Percentiles rank a stretch among this genome's conserved stretches.
Conservation (phyloP, 768 basidiomycete genomes). For the Trametes punicea region DNA sequence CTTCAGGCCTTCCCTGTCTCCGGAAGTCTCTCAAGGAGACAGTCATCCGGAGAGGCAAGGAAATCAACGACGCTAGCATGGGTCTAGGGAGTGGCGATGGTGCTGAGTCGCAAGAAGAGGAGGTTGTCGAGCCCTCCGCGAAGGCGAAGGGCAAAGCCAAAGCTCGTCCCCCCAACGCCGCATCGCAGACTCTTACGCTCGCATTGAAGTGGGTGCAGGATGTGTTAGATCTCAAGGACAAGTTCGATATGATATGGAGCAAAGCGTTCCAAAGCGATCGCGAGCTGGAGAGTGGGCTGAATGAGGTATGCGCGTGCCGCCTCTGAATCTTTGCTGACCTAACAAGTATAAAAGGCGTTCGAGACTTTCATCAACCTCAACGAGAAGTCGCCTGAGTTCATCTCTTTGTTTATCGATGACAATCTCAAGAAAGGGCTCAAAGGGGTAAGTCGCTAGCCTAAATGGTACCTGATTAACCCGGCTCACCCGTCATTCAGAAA, state of each 20-base stretch:
- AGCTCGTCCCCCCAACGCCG: slow-evolving; percentile 35
- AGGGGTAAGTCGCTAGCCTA: slow-evolving; percentile 70
- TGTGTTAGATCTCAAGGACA: slow-evolving; percentile 88
- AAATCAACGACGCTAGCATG: slow-evolving; percentile 52
- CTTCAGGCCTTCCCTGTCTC: slow-evolving; percentile 61
- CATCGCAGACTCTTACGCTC: slow-evolving; percentile 46
- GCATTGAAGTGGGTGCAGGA: slow-evolving; percentile 94
- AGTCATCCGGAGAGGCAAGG: slow-evolving; percentile 67
- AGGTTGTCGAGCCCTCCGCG: slow-evolving; percentile 31
- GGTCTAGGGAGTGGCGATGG: slow-evolving; percentile 26
- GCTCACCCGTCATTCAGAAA: slow-evolving; percentile 58
- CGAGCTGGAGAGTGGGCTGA: slow-evolving; percentile 74
- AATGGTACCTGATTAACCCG: not conserved
- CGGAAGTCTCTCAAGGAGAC: slow-evolving; percentile 69
- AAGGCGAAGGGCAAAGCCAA: slow-evolving; percentile 56
- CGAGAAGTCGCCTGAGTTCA: slow-evolving; percentile 85
- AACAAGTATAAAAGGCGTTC: slow-evolving; percentile 63
- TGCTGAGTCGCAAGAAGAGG: slow-evolving; percentile 30
- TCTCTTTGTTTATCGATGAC: slow-evolving; percentile 96
- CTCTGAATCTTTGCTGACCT: not conserved
- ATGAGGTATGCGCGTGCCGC: slow-evolving; percentile 57
- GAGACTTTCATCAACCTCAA: slow-evolving; percentile 88
- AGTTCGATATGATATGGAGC: slow-evolving; percentile 75
- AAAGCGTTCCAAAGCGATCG: slow-evolving; percentile 69
- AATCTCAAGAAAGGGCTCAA: slow-evolving; percentile 92